phyloP scores from a whole-genome alignment of 169 alveolate genomes.

The Eimeria acervulina region DNA sequence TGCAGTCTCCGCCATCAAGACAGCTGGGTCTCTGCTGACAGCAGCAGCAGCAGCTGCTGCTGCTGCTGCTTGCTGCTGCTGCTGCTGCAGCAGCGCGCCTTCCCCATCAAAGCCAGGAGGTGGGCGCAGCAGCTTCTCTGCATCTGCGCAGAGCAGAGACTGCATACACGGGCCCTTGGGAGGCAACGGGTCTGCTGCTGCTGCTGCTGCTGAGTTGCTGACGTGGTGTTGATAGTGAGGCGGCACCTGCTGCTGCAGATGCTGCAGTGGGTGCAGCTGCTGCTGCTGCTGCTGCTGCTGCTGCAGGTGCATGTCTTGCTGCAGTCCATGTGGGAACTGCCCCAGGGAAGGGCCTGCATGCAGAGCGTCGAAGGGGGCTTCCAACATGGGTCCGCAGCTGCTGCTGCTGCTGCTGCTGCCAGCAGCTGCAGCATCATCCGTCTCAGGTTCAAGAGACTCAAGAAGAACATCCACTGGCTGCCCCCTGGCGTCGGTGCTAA shows the following conservation, averaged over 20 bases:
- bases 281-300: conserved; percentile 38
- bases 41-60: conserved; percentile 62
- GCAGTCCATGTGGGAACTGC: neutral
- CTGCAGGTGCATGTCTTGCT: neutral
- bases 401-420: conserved; percentile 29
- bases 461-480: conserved; percentile 30
- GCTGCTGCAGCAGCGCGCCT: conserved; percentile 29
- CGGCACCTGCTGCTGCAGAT: conserved; percentile 18
- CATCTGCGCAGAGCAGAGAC: neutral
- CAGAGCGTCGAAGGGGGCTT: neutral
- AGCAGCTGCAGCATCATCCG: conserved; percentile 45
- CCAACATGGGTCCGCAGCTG: conserved; percentile 23
- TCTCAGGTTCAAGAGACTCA: conserved; percentile 46
- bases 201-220: conserved; percentile 43
- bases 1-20: neutral
- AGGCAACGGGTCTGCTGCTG: conserved; percentile 12
- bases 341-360: neutral
- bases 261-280: conserved; percentile 30
- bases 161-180: conserved; percentile 18
- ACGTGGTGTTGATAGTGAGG: neutral
- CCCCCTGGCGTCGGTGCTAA: conserved; percentile 42
- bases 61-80: conserved; percentile 45
- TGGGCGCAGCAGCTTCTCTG: neutral
- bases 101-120: conserved; percentile 55
- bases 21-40: conserved; percentile 53